Conservation (phyloP, 2,329 filamentous ascomycete species). For the Dactylonectria macrodidyma region DNA sequence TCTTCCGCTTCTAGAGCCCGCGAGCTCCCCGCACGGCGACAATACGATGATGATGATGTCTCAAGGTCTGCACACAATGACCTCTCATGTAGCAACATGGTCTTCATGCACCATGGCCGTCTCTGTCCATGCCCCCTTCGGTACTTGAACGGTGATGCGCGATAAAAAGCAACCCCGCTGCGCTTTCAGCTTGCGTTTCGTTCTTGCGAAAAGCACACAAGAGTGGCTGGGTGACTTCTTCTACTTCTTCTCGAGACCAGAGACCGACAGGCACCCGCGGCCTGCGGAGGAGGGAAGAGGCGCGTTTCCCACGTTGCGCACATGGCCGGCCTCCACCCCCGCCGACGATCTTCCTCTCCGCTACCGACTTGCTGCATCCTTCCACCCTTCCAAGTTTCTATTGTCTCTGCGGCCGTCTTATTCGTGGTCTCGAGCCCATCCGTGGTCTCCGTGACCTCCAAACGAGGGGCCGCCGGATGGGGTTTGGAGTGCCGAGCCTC, state of each 20-base stretch:
- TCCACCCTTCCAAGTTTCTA: constrained; percentile 8
- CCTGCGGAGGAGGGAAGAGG: constrained; percentile 7
- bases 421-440: neutral
- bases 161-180: constrained; percentile 13
- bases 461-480: constrained; percentile 3
- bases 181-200: constrained; percentile 9
- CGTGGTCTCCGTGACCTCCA: constrained; percentile 8
- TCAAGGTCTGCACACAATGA: neutral
- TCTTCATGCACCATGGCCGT: constrained; percentile 9
- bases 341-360: constrained; percentile 3
- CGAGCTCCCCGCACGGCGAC: constrained; percentile 25
- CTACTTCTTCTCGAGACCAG: neutral
- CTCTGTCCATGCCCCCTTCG: constrained; percentile 1
- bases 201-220: constrained; percentile 9
- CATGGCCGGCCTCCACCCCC: constrained; percentile 19
- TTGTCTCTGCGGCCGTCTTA: neutral
- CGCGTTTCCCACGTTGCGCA: constrained; percentile 20
- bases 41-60: constrained; percentile 22
- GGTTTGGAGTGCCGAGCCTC: constrained; percentile 13
- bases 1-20: constrained; percentile 13
- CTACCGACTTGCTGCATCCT: constrained; percentile 2
- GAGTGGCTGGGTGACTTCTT: neutral
- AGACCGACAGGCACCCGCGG: constrained; percentile 18
- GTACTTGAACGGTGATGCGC: constrained; percentile 18
- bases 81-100: too few species aligned